Evolutionary conservation across 345 rosid genomes (phyloP).

Genomic region (Eucalyptus sp.): DNA sequence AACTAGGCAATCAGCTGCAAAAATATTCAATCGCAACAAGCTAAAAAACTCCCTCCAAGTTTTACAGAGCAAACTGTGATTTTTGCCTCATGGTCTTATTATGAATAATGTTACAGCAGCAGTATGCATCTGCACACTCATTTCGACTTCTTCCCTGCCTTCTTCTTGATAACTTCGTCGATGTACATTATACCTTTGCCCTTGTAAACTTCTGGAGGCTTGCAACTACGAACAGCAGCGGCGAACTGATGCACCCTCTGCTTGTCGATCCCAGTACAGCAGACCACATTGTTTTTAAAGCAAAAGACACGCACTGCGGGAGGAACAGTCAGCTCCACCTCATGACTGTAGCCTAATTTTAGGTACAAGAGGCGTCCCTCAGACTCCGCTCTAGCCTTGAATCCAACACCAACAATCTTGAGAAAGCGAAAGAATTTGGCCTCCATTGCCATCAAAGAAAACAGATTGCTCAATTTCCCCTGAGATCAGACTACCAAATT

Average conservation of each 20-base stretch:
- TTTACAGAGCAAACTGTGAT: background rate
- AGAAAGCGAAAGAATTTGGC: conserved; percentile 65
- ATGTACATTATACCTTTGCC: conserved; percentile 74
- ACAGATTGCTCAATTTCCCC: background rate
- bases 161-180: conserved; percentile 67
- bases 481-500: background rate
- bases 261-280: conserved; percentile 83
- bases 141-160: conserved; percentile 68
- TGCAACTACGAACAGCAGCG: conserved; percentile 56
- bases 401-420: conserved; percentile 82
- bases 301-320: conserved; percentile 76
- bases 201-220: conserved; percentile 77
- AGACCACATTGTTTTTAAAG: conserved; percentile 78
- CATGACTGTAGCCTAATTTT: conserved; percentile 80
- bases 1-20: background rate
- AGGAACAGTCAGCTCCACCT: conserved; percentile 72
- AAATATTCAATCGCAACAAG: background rate
- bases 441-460: conserved; percentile 24
- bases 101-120: background rate
- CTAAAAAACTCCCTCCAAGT: background rate
- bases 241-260: conserved; percentile 80
- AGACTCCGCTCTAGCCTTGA: conserved; percentile 78
- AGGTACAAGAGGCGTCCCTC: conserved; percentile 63
- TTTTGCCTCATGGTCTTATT: background rate
- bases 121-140: background rate